These are phyloP conservation scores for Geosmithia morbida DNA, from an alignment of 2,329 filamentous ascomycete genomes.

Conservation along the genomic window DNA sequence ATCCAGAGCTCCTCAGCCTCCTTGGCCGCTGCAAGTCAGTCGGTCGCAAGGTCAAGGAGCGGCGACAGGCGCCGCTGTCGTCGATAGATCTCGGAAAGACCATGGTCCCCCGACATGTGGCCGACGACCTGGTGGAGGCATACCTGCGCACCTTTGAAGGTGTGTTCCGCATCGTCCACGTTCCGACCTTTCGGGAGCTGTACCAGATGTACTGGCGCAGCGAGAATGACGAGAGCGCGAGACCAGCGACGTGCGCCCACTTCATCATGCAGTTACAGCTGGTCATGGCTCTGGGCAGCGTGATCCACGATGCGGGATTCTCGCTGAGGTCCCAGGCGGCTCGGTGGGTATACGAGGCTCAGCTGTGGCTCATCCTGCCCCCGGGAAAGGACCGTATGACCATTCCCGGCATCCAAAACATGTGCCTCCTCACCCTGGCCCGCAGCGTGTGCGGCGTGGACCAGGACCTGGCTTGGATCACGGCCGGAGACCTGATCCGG, in stretches of 20 bases:
- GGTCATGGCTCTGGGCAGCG: slow-evolving; percentile 34
- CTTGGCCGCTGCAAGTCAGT: slow-evolving; percentile 25
- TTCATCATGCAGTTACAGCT: slow-evolving; percentile 40
- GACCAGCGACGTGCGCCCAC: slow-evolving; percentile 16
- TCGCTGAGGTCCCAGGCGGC: slow-evolving; percentile 25
- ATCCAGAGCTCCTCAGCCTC: slow-evolving; percentile 3
- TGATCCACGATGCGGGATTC: slow-evolving; percentile 29
- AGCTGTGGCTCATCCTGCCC: slow-evolving; percentile 31
- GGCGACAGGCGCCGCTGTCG: slow-evolving; percentile 18
- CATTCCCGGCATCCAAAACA: slow-evolving; percentile 32
- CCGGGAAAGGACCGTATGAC: slow-evolving; percentile 33
- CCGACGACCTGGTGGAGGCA: slow-evolving; percentile 33
- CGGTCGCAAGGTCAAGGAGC: slow-evolving; percentile 24
- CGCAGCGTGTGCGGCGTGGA: slow-evolving; percentile 30
- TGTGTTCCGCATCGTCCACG: slow-evolving; percentile 40
- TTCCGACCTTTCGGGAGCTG: slow-evolving; percentile 39
- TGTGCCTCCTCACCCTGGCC: slow-evolving; percentile 35
- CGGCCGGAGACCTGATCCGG: slow-evolving; percentile 32
- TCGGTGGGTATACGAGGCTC: slow-evolving; percentile 38
- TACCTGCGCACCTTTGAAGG: slow-evolving; percentile 44
- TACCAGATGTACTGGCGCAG: slow-evolving; percentile 36
- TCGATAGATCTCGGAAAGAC: slow-evolving; percentile 21
- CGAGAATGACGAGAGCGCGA: background rate
- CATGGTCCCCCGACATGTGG: slow-evolving; percentile 22
- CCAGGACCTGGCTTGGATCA: slow-evolving; percentile 37